Base-by-base conservation (phyloP, 2,329 filamentous ascomycete genomes). In the Fusarium goolgardi region DNA sequence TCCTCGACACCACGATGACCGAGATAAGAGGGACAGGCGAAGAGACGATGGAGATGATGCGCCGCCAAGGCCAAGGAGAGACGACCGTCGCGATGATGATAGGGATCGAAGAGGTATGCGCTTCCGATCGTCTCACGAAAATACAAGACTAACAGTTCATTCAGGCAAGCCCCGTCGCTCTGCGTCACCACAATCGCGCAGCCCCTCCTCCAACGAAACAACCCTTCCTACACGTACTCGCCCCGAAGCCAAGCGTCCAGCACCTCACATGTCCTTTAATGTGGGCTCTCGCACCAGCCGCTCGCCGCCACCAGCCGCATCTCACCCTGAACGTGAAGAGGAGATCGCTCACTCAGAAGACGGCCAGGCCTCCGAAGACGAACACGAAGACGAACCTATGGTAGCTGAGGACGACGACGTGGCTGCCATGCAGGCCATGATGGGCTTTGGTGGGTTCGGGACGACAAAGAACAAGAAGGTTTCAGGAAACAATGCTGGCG, bases 381-480 rank as follows among this genome's bases (percentile, higher is more conserved):
- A 63, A 15, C 67, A 63, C 5, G 65, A 63, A 13, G 67, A 63
- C 5, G 65, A 73, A 29, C 57, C 58, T 9, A 76, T 76, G 56
- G 76, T 73, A 6, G 78, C 75, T 9, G 70, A 85, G 57, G 91
- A 94, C 65, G 89, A 90, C 65, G 88, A 90, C 52, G 83, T 91
- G 75, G 87, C 85, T 56, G 87, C 87, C 62, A 95, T 98, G 91
- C 85, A 89, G 72, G 89, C 90, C 50, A 88, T 94, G 82, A 94
- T 99, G 92, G 96, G 96, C 3, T 97, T 99, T 75, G 89, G 89
- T 20, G 88, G 86, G 1, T 99, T 98, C 80, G 90, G 89, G 59
- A 90, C 88, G 25, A 98, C 96, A 21, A 96, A 98, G 80, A 89
- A 92, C 63, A 93, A 91, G 55, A 96, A 97, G 76, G 90, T 99